Base-by-base conservation (phyloP, 495 filamentous ascomycete species). In the Bacidia rubella region DNA sequence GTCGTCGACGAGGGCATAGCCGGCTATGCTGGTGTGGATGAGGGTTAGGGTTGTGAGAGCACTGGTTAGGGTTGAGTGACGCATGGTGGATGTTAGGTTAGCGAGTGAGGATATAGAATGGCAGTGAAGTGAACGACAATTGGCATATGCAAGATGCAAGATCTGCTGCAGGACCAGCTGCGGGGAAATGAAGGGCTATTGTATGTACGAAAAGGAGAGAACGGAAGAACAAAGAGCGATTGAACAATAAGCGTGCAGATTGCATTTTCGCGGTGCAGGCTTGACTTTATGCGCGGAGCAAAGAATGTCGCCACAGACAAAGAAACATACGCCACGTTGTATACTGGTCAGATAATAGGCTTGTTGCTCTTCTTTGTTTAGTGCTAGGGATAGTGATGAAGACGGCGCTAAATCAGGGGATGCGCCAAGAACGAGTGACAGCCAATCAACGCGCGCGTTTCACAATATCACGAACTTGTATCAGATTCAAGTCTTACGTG, bases 1-100 rank as follows among this genome's bases (percentile, higher is more conserved):
- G 58, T 72, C 66, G 20, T 75, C 73, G 20, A 58, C 50, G 38
- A 79, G 60, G 11, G 65, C 66, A 60, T 79, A 80, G 56, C 61
- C 65, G 51, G 73, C 75, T 51, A 68, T 59, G 54, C 62, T 62
- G 45, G 71, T 54, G 25, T 64, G 59, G 54, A 67, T 57, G 32
- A 73, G 60, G 19, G 24, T 32, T 12, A 42, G 20, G 42, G 22
- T 39, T 29, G 24, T 32, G n/a, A 54, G 11, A 20, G 52, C 17
- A 39, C 24, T 12, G 21, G 42, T 35, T 26, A 49, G 11, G 22
- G 12, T 1, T 12, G 23, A 21, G 10, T 17, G 43, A 25, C 17
- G 35, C 55, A 57, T 58, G 39, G 0, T 55, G 52, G 10, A 32
- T 38, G 9, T 35, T 50, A 25, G n/a, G n/a, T n/a, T 19, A 39